Base-by-base conservation (phyloP, 768 basidiomycete species). In the Kwoniella dendrophila region DNA sequence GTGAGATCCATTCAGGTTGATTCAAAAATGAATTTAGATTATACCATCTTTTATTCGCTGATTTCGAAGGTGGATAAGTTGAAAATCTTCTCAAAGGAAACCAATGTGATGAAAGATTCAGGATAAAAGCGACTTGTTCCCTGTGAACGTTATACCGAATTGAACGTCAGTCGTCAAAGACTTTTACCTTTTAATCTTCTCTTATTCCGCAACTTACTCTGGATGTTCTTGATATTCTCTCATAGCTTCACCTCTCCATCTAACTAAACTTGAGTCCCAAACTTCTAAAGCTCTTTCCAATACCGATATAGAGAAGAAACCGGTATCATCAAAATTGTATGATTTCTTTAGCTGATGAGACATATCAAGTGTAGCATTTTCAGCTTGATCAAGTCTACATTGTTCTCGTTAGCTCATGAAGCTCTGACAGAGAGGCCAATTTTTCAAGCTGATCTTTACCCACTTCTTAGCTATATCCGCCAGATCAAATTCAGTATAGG, bases 261-360 rank as follows among this genome's bases (percentile, higher is more conserved):
- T 84, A 11, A 87, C 83, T 45, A 95, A 86, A 69, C 84, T 87
- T 59, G 94, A 79, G 18, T 88, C 88, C 89, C 88, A 94, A 12
- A 92, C 87, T 71, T 86, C 83, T 49, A 96, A 79, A 1, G 93
- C 93, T 27, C 73, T 48, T 34, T 75, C 73, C 18, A 95, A 77
- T 1, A 95, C 93, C 66, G 92, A 91, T 0, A 95, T 84, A 1
- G 92, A 94, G 80, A 96, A 96, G 78, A 91, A 96, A 1, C 91
- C 92, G 27, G 90, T 91, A 76, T 94, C 92, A 69, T 96, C 92
- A 89, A 93, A 90, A 73, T 96, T 96, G 63, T 72, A 74, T 56
- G 80, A 81, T 45, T 62, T 84, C 47, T 70, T 74, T 82, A 79
- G 88, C 88, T 41, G 80, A 76, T 54, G 71, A 70, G 29, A 79